A percentile compares a stretch with the other conserved stretches of the same genome.
phyloP scores from a whole-genome alignment of 1,284 basidiomycete species.

The Athelia sp. region DNA sequence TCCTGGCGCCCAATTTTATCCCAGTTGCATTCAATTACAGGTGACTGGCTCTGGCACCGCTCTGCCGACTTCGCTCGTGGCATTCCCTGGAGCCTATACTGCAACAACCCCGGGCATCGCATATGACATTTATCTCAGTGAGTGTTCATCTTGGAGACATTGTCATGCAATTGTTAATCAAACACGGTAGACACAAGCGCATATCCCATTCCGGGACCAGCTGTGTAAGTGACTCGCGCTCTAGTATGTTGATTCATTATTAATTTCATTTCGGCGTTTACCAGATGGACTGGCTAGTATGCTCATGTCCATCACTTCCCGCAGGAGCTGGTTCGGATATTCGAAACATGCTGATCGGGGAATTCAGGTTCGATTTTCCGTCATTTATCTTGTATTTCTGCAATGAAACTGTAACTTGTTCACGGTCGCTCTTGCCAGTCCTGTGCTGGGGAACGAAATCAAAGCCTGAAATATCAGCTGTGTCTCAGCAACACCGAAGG shows the following conservation, averaged over 20 bases:
- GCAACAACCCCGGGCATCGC: conserved; percentile 37
- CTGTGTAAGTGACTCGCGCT: neutral
- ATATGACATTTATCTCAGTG: conserved; percentile 35
- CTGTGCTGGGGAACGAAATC: too few species aligned
- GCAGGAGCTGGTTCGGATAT: too few species aligned
- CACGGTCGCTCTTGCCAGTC: too few species aligned
- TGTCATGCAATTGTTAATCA: neutral
- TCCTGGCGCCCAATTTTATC: conserved; percentile 36
- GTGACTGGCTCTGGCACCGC: conserved; percentile 46
- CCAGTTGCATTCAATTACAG: conserved; percentile 45
- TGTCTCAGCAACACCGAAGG: too few species aligned
- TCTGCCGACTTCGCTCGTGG: conserved; percentile 42
- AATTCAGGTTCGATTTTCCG: too few species aligned
- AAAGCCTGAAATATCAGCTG: too few species aligned
- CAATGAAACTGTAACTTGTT: too few species aligned
- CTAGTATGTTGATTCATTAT: neutral
- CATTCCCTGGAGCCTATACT: conserved; percentile 50
- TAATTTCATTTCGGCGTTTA: neutral
- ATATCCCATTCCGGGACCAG: neutral
- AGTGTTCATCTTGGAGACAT: conserved; percentile 8
- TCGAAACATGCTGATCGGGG: too few species aligned
- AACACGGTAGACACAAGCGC: neutral
- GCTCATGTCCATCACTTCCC: too few species aligned
- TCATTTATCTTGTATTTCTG: too few species aligned
- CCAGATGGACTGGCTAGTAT: neutral